These are phyloP conservation scores for Myriosclerotinia curreyana DNA, from an alignment of 2,329 filamentous ascomycete genomes.

Conservation along the genomic window DNA sequence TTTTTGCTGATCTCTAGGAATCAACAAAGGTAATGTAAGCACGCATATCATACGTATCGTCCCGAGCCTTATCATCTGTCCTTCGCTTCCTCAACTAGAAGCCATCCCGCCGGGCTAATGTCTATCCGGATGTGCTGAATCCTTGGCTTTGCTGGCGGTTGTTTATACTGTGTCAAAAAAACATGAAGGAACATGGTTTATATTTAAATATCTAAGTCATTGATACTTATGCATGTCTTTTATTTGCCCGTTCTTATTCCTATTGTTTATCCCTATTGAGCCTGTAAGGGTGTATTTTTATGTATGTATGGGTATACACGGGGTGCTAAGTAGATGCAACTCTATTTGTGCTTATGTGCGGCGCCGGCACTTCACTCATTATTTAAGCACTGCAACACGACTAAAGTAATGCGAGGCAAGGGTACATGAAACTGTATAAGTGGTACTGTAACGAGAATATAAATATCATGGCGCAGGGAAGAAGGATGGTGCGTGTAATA, in stretches of 20 bases:
- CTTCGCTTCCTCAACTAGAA: not conserved
- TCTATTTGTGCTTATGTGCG: conserved; percentile 11
- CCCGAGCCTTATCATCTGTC: not conserved
- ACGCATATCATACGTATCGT: not conserved
- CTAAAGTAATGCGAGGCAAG: not conserved
- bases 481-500: not conserved
- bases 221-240: not conserved
- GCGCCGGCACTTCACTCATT: not conserved
- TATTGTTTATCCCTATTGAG: not conserved
- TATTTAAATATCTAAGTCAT: not conserved
- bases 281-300: not conserved
- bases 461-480: not conserved
- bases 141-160: not conserved
- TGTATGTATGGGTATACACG: not conserved
- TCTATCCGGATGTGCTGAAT: not conserved
- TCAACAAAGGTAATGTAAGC: not conserved
- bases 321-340: not conserved
- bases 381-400: not conserved
- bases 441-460: not conserved
- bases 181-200: not conserved
- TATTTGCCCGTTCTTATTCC: not conserved
- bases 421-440: not conserved
- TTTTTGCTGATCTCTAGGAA: not conserved
- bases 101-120: not conserved
- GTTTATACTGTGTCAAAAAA: not conserved